These are phyloP conservation scores for Diaporthe capsici DNA, from an alignment of 2,329 filamentous ascomycete genomes.

Conservation along the genomic window DNA sequence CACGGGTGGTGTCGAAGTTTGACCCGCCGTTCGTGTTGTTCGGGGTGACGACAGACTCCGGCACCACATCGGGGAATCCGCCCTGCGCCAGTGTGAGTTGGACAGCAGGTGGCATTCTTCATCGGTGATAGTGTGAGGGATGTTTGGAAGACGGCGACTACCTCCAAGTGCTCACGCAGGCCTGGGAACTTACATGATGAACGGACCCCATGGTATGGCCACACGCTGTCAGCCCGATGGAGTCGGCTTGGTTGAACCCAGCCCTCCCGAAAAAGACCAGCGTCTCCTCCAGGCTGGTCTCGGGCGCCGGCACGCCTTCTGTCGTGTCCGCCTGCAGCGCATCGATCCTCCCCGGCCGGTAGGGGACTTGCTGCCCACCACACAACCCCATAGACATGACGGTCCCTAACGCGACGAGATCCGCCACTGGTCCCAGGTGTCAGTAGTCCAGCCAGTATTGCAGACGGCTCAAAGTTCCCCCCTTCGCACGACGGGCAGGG, in stretches of 20 bases:
- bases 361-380: constrained; percentile 47
- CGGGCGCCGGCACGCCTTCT: constrained; percentile 48
- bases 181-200: constrained; percentile 44
- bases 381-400: constrained; percentile 50
- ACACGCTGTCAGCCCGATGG: constrained; percentile 48
- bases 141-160: too few relatives aligned
- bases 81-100: neutral
- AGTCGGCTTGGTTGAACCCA: constrained; percentile 47
- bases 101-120: too few relatives aligned
- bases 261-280: constrained; percentile 45
- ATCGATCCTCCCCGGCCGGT: constrained; percentile 48
- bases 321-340: constrained; percentile 46
- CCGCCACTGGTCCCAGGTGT: constrained; percentile 45
- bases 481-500: neutral
- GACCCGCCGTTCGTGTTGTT: constrained; percentile 28
- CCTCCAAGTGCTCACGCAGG: neutral
- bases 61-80: constrained; percentile 24
- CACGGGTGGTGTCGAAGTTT: constrained; percentile 19
- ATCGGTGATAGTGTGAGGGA: neutral
- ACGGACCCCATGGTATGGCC: constrained; percentile 49
- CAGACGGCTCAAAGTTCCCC: accelerated
- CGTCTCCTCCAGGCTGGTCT: constrained; percentile 46
- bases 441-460: neutral
- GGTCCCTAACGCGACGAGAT: constrained; percentile 48
- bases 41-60: neutral